Base-by-base conservation (phyloP, 2,329 filamentous ascomycete genomes). In the Thielaviopsis cerberus region DNA sequence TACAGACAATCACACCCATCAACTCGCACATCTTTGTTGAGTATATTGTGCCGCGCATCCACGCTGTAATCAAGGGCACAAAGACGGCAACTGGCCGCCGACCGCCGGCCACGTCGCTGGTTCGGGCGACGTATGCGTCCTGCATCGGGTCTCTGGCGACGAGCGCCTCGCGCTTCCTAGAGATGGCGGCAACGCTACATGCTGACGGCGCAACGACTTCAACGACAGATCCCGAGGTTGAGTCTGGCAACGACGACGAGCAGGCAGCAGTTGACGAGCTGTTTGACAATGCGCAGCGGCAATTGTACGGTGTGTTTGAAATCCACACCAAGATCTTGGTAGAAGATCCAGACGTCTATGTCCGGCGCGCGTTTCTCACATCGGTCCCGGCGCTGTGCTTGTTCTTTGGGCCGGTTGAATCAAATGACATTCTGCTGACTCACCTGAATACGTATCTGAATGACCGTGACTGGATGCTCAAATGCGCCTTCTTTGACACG, bases 371-470 rank as follows among this genome's bases (percentile, higher is more conserved):
- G 1, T 96, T 98, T 66, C 73, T 98, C 51, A 85, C 85, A 8
- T 97, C 92, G 7, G 90, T 98, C 0, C 85, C 90, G 0, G 87
- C 89, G 62, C 76, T 98, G 1, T 98, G 92, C 67, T 82, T 96
- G 63, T 97, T 98, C 69, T 97, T 98, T 64, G 89, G 88, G 2
- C 90, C 86, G 61, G 79, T 83, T n/a, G 85, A 89, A 66, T 86
- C 91, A 1, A 96, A 94, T 67, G 92, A 98, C 66, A 88, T 98
- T n/a, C 83, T 98, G 17, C 74, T 98, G 23, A 94, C 89, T 30
- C 92, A 98, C 71, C 74, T 98, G 26, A 97, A 97, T 66, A 98
- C 92, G 0, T 98, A 98, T 65, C 73, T 98, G 8, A 98, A 98
- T 64, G 92, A 97, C 65, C 82, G 85, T 50, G 90, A 98, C 67